These are phyloP conservation scores for Cladorrhinum sp. DNA, from an alignment of 2,329 filamentous ascomycete genomes.

Conservation along the genomic window DNA sequence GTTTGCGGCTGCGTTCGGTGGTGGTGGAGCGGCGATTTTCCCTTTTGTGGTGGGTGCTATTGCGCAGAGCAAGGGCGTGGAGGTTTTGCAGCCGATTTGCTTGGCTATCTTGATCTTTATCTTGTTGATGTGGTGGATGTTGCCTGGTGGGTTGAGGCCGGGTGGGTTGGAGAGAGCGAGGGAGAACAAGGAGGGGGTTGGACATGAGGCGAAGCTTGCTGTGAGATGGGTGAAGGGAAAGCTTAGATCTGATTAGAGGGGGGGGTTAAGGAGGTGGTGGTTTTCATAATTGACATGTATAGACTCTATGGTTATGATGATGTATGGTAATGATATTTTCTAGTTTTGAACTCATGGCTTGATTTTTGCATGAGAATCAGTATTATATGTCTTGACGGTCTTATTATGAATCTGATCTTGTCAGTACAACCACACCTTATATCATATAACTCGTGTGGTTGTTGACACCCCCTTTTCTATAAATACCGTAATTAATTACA, in stretches of 20 bases:
- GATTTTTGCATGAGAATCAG: too few relatives aligned
- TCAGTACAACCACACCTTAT: too few relatives aligned
- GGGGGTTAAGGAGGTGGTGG: too few relatives aligned
- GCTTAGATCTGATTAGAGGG: background rate
- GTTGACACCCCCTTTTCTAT: too few relatives aligned
- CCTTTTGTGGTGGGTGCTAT: slow-evolving; percentile 68
- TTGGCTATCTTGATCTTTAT: slow-evolving; percentile 47
- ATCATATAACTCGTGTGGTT: too few relatives aligned
- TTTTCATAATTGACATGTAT: too few relatives aligned
- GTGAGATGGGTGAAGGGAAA: background rate
- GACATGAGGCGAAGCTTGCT: slow-evolving; percentile 26
- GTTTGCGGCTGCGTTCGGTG: slow-evolving; percentile 75
- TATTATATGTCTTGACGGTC: too few relatives aligned
- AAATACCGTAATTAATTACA: too few relatives aligned
- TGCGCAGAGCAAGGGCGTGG: slow-evolving; percentile 55
- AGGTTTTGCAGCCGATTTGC: slow-evolving; percentile 55
- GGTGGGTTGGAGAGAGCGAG: slow-evolving; percentile 42
- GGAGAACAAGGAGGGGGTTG: slow-evolving; percentile 36
- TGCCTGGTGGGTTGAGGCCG: slow-evolving; percentile 39
- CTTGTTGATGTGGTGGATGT: slow-evolving; percentile 43
- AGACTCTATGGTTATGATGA: too few relatives aligned
- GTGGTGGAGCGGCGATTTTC: slow-evolving; percentile 65
- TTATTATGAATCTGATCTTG: too few relatives aligned
- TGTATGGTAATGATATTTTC: too few relatives aligned
- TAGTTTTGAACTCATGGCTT: too few relatives aligned